Conservation (phyloP, 768 basidiomycete species). For the Strobilomyces confusus region DNA sequence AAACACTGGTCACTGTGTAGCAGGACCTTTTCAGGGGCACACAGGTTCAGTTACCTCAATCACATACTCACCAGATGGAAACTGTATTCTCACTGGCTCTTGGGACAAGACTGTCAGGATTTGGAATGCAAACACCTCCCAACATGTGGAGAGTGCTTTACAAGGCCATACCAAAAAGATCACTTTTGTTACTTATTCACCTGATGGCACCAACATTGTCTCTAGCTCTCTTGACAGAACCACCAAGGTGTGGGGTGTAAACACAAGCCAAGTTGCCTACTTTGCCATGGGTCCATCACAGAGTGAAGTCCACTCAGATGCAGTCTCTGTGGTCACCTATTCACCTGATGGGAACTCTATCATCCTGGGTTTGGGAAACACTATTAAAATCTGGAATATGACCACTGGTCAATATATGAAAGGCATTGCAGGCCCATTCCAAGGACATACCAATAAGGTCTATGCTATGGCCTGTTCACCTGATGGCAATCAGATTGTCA, state of each 20-base stretch:
- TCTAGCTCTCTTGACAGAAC: constrained; percentile 10
- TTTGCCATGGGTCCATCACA: background rate
- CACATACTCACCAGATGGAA: constrained; percentile 17
- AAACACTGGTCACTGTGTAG: constrained; percentile 10
- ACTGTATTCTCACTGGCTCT: constrained; percentile 13
- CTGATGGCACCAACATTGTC: constrained; percentile 10
- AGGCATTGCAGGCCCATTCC: background rate
- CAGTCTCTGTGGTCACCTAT: background rate
- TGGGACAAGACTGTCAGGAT: constrained; percentile 13
- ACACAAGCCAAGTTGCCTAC: constrained; percentile 5
- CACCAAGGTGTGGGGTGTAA: constrained; percentile 10
- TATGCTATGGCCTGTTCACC: constrained; percentile 12
- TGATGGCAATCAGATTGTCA: constrained; percentile 12
- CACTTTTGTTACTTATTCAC: constrained; percentile 14
- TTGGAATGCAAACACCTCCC: constrained; percentile 11
- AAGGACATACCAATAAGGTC: background rate
- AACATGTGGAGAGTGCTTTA: background rate
- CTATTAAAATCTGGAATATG: constrained; percentile 8
- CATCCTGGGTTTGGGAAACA: constrained; percentile 10
- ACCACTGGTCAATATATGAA: background rate
- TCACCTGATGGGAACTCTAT: constrained; percentile 24
- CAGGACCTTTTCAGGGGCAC: constrained; percentile 17
- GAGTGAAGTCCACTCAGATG: background rate
- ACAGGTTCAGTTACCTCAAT: constrained; percentile 4
- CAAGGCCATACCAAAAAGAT: constrained; percentile 2